phyloP scores from a whole-genome alignment of 1,284 basidiomycete genomes.

The Marasmius sp. region DNA sequence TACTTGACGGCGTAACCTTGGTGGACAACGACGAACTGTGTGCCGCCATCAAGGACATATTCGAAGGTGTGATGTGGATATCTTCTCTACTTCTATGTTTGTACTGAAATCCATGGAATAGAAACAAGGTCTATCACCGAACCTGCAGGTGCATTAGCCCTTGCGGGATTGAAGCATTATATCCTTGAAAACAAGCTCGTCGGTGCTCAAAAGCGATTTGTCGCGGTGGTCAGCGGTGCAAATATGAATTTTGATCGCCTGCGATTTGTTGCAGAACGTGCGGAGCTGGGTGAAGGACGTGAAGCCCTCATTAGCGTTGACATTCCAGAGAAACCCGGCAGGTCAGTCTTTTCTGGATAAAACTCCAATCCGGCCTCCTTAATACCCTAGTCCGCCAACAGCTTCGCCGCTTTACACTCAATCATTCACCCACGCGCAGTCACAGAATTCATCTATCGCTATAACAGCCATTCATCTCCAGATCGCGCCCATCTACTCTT shows the following conservation, averaged over 20 bases:
- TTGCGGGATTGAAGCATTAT: conserved; percentile 92
- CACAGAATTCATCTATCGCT: conserved; percentile 98
- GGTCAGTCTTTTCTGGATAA: conserved; percentile 47
- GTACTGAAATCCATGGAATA: conserved; percentile 30
- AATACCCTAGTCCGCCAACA: conserved; percentile 47
- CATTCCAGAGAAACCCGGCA: conserved; percentile 90
- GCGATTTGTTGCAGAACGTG: conserved; percentile 96
- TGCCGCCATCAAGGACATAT: conserved; percentile 98
- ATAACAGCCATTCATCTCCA: conserved; percentile 47
- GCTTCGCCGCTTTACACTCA: conserved; percentile 87
- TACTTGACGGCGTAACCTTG: conserved; percentile 85
- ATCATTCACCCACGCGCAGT: conserved; percentile 89
- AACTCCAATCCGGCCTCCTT: conserved; percentile 1
- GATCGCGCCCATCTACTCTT: conserved; percentile 84
- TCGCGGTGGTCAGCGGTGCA: conserved; percentile 91
- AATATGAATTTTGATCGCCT: conserved; percentile 99
- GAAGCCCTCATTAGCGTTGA: conserved; percentile 93
- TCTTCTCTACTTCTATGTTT: conserved; percentile 1
- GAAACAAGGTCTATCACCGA: conserved; percentile 95
- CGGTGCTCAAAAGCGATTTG: conserved; percentile 84
- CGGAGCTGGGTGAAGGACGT: conserved; percentile 92
- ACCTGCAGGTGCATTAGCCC: conserved; percentile 92
- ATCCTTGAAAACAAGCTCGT: conserved; percentile 81
- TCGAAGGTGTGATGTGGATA: conserved; percentile 73
- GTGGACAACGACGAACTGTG: conserved; percentile 97